Base-by-base conservation (phyloP, 2,329 filamentous ascomycete species). In the Pseudocercospora fijiensis region DNA sequence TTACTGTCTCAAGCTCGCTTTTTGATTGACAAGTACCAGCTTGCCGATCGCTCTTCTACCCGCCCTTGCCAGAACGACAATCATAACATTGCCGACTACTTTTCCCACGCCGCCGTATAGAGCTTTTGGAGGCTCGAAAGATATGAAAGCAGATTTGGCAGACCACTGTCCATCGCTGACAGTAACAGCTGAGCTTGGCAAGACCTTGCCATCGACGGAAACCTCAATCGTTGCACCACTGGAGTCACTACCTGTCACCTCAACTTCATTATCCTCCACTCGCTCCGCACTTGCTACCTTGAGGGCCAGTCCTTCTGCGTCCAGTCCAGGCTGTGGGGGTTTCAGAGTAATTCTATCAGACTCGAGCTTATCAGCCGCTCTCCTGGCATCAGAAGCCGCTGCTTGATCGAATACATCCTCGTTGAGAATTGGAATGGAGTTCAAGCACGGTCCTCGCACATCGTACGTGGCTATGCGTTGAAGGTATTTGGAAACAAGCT, bases 401-500 rank as follows among this genome's bases (percentile, higher is more conserved):
- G 82, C 82, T 69, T 82, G 81, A 10, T 79, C 75, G 60, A 84
- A 79, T 4, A 79, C 78, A 20, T 74, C 68, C 1, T 74, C 70
- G 64, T 83, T 85, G 65, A 84, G 72, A 13, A 84, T 71, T 7
- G 81, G 80, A 5, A 84, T 79, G 4, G 82, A 78, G 64, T 83
- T 84, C 1, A 85, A 75, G 4, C 71, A 73, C 41, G 68, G 66
- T 3, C 74, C 75, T n/a, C 76, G 71, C 28, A 75, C 75, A 65
- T 85, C 82, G 69, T 82, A 84, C 2, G 68, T 71, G 43, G 76
- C 77, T 62, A 84, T 83, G 6, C 83, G 80, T 41, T 75, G 78
- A 2, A 84, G 75, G 67, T 84, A 82, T 49, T 75, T 75, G 7
- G 79, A 74, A 5, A 79, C 77, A 2, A 85, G 70, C 18, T 81